phyloP scores from a whole-genome alignment of 306 rosid genomes.

The Trifolium pratense region DNA sequence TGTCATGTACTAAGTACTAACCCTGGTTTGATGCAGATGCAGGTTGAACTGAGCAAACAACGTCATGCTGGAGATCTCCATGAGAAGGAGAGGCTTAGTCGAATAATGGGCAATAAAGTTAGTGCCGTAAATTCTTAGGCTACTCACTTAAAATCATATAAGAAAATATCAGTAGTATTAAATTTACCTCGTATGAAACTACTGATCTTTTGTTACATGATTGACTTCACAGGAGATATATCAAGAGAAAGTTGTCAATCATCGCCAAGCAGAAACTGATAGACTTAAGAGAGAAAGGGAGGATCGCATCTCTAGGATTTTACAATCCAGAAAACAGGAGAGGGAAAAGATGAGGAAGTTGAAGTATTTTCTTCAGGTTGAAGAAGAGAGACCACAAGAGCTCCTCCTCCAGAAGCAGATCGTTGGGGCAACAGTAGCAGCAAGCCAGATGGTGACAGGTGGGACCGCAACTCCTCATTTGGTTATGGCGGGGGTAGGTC shows the following conservation, averaged over 20 bases:
- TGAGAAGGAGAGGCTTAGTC: conserved; percentile 80
- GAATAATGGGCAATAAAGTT: conserved; percentile 76
- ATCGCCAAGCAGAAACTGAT: conserved; percentile 69
- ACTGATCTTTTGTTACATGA: conserved; percentile 2
- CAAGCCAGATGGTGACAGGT: conserved; percentile 60
- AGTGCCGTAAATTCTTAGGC: conserved; percentile 33
- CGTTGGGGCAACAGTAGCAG: conserved; percentile 56
- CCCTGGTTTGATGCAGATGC: conserved; percentile 58
- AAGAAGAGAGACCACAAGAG: conserved; percentile 70
- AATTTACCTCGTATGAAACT: neutral
- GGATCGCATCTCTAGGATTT: conserved; percentile 66
- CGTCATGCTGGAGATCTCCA: conserved; percentile 86
- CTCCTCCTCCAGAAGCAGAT: conserved; percentile 63
- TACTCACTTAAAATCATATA: conserved; percentile 3
- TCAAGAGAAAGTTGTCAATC: conserved; percentile 66
- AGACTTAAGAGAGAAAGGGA: conserved; percentile 74
- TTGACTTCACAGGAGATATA: conserved; percentile 60
- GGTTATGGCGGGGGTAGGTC: conserved; percentile 61
- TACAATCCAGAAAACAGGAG: conserved; percentile 69
- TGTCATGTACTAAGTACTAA: conserved; percentile 13
- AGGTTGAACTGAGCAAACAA: conserved; percentile 77
- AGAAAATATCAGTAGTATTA: neutral
- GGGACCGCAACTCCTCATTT: conserved; percentile 67
- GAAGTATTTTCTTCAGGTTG: conserved; percentile 68
- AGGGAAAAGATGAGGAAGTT: conserved; percentile 77